Base-by-base conservation (phyloP, 805 yeast genomes). In the Kuraishia ogatae region DNA sequence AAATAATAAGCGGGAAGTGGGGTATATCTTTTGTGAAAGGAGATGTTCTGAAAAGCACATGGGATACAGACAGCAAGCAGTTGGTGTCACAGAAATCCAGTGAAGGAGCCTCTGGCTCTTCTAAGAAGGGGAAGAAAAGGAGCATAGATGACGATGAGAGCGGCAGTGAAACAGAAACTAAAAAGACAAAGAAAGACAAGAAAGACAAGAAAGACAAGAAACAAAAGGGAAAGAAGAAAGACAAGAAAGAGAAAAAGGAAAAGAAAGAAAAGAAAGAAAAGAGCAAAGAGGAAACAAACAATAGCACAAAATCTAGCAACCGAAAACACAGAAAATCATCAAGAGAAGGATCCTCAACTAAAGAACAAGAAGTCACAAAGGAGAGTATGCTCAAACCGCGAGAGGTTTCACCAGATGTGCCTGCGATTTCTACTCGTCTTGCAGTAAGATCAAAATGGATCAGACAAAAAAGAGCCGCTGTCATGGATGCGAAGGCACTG, bases 21-120 rank as follows among this genome's bases (percentile, higher is more conserved):
- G 97, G 97, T 6, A 84, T 93, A 67, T 82, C 83, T 58, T 93
- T 93, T 69, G 87, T 93, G 8, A 83, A 78, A 64, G 97, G 97
- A 3, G 97, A 88, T 50, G 85, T 85, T 1, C 72, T 93, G 57
- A 78, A 80, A 54, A 89, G 97, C 61, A 88, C 97, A 0, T 85
- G 96, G 89, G 92, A 90, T 65, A 71, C 78, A 1, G 82, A 84
- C 58, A 67, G 59, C 46, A 77, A 74, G 62, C 65, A 65, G 26
- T 60, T 77, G 58, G 43, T 35, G 43, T 35, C 43, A 11, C 43
- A 35, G n/a, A 15, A 35, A 35, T 35, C 43, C 43, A 35, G 43
- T 15, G 29, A 66, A 64, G 13, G 52, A 55, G 46, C 62, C 49
- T 62, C 60, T 29, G 58, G 54, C 13, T 57, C 43, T 8, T 35